These are phyloP conservation scores for Alliaria petiolata DNA, from an alignment of 345 rosid species.

Conservation along the genomic window DNA sequence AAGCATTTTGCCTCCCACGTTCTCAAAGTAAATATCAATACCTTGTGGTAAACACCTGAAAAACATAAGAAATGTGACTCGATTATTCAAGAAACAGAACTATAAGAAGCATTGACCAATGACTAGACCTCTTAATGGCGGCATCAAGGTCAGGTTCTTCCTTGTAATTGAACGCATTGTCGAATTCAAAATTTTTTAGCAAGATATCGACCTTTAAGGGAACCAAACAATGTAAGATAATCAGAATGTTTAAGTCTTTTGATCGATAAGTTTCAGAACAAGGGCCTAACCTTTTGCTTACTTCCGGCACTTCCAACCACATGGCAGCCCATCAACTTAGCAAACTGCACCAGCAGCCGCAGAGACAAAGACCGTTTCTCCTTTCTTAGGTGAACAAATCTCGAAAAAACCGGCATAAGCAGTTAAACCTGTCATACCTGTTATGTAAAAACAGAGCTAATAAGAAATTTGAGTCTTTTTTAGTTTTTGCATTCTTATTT, in stretches of 20 bases:
- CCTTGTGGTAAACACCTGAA: neutral
- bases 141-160: slow-evolving; percentile 42
- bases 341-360: slow-evolving; percentile 54
- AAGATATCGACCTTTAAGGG: slow-evolving; percentile 32
- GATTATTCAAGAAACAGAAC: neutral
- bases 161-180: slow-evolving; percentile 60
- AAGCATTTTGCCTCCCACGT: neutral
- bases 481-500: too few species aligned
- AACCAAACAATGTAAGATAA: neutral
- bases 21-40: neutral
- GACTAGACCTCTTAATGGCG: slow-evolving; percentile 33
- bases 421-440: slow-evolving; percentile 41
- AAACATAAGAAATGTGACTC: neutral
- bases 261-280: neutral
- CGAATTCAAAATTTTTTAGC: slow-evolving; percentile 46
- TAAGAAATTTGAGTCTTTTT: too few species aligned
- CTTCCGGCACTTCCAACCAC: slow-evolving; percentile 31
- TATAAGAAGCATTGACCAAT: neutral
- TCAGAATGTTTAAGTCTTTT: neutral
- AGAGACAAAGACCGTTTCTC: slow-evolving; percentile 42
- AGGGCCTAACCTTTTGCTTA: neutral
- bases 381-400: slow-evolving; percentile 47
- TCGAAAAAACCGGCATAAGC: slow-evolving; percentile 48
- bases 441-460: neutral
- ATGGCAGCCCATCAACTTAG: slow-evolving; percentile 46